Evolutionary conservation across 768 basidiomycete species (phyloP).

Genomic region (Harrya chromipes): DNA sequence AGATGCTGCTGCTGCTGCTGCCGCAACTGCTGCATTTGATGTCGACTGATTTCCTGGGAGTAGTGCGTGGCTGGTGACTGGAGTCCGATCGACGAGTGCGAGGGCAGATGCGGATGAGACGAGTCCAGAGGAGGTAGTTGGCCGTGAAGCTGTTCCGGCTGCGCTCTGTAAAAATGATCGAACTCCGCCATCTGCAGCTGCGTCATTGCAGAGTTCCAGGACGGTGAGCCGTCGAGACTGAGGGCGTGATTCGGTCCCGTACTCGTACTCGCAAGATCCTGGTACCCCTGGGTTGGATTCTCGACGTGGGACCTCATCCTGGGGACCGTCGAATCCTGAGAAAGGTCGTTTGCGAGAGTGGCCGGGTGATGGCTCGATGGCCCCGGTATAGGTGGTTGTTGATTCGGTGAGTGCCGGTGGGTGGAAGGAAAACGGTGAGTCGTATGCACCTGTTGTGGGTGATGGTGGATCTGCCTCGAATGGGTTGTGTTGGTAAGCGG

Average conservation of each 20-base stretch:
- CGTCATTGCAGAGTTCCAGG: slow-evolving; percentile 87
- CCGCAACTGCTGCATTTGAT: slow-evolving; percentile 39
- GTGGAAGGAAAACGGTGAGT: slow-evolving; percentile 80
- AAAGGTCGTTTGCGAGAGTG: slow-evolving; percentile 64
- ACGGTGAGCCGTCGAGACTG: slow-evolving; percentile 78
- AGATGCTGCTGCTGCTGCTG: slow-evolving; percentile 38
- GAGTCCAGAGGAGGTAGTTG: slow-evolving; percentile 45
- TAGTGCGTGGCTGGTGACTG: slow-evolving; percentile 35
- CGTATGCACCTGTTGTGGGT: slow-evolving; percentile 36
- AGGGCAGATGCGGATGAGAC: slow-evolving; percentile 46
- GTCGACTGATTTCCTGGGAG: slow-evolving; percentile 48
- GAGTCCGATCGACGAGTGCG: slow-evolving; percentile 49
- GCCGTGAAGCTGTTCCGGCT: slow-evolving; percentile 36
- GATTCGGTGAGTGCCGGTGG: slow-evolving; percentile 51
- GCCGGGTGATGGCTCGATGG: slow-evolving; percentile 33
- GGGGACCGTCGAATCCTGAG: slow-evolving; percentile 50
- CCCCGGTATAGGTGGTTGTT: slow-evolving; percentile 26
- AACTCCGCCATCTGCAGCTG: slow-evolving; percentile 42
- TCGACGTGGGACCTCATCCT: slow-evolving; percentile 42
- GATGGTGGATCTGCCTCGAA: slow-evolving; percentile 32
- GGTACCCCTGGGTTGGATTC: slow-evolving; percentile 30
- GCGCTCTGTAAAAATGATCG: slow-evolving; percentile 45
- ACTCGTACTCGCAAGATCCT: slow-evolving; percentile 51
- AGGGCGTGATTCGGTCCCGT: slow-evolving; percentile 72
- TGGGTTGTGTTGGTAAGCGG: slow-evolving; percentile 29